Conservation (phyloP, 306 rosid species). For the Quercus robur region DNA sequence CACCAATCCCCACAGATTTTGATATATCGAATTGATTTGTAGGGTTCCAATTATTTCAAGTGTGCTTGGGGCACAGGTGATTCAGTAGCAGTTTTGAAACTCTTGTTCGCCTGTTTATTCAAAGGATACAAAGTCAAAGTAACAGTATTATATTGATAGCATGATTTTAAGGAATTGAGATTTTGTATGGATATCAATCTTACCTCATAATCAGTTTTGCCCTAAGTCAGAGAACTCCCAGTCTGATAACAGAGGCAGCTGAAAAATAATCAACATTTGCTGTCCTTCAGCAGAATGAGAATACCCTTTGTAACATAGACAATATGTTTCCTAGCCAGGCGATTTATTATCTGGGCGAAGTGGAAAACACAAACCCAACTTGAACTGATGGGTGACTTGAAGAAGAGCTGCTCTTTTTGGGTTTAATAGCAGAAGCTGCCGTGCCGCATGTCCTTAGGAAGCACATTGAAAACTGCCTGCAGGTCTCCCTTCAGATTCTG, state of each 20-base stretch:
- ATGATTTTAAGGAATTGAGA: conserved; percentile 15
- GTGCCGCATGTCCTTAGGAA: conserved; percentile 87
- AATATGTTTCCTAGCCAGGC: conserved; percentile 18
- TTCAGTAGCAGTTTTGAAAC: conserved; percentile 9
- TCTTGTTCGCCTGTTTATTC: conserved; percentile 18
- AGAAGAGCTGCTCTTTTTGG: conserved; percentile 74
- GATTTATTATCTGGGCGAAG: conserved; percentile 43
- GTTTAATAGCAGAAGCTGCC: conserved; percentile 69
- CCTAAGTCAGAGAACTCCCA: conserved; percentile 5
- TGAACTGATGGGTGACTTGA: conserved; percentile 38
- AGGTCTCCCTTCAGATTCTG: conserved; percentile 64
- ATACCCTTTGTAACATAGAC: conserved; percentile 12
- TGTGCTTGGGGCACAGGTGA: conserved; percentile 20
- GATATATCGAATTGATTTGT: conserved; percentile 6
- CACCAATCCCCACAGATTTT: neutral
- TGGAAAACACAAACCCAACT: conserved; percentile 33
- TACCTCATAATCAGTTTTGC: conserved; percentile 16
- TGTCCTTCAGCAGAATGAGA: conserved; percentile 26
- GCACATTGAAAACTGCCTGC: conserved; percentile 52
- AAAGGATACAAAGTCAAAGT: conserved; percentile 7
- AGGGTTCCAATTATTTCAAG: conserved; percentile 19
- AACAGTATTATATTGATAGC: conserved; percentile 3
- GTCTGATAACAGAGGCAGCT: conserved; percentile 20
- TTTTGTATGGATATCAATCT: neutral
- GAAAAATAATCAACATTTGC: conserved; percentile 18